Base-by-base conservation (phyloP, 371 early-diverging fungal genomes). In the Encephalitozoon romaleae region DNA sequence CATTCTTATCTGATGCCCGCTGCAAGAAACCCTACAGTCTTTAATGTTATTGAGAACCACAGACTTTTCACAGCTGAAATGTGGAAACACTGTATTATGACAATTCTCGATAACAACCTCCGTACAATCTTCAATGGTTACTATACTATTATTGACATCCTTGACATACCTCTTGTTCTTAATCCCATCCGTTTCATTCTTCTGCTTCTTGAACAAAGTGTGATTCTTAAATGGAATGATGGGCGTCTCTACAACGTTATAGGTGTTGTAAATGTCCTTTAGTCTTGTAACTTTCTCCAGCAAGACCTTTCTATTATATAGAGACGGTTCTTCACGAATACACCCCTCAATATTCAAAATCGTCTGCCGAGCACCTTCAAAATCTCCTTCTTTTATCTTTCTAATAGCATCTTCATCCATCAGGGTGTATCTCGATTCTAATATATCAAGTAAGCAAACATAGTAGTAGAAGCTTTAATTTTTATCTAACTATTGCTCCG, bases 1-100 rank as follows among this genome's bases (percentile, higher is more conserved):
- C 12, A 79, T 3, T 28, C 79, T 25, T 30, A 79, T 55, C 39
- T 79, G 79, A 12, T 70, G 53, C 9, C 30, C 52, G 30, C 45
- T 67, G 32, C 65, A 65, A 39, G 23, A 68, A 26, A 79, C 68
- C 43, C 8, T 45, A 67, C 70, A 74, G 38, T 75, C 28, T 38
- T 34, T 70, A 9, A 68, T 72, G 32, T 72, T 49, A 0, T 55
- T 54, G 0, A 79, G 9, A 2, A 74, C 9, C 9, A 76, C 28
- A 38, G 70, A 53, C n/a, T 65, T 51, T 53, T 42, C 34, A 18
- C 49, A 21, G 26, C 43, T 34, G 21, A 74, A 53, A 43, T 67
- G 28, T n/a, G 49, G 25, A 52, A 66, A 47, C 52, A 43, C 43
- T 5, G 47, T 42, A 26, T 6, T 42, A 15, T 15, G 41, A 32